Base-by-base conservation (phyloP, 2,329 filamentous ascomycete genomes). In the Beauveria asiatica region DNA sequence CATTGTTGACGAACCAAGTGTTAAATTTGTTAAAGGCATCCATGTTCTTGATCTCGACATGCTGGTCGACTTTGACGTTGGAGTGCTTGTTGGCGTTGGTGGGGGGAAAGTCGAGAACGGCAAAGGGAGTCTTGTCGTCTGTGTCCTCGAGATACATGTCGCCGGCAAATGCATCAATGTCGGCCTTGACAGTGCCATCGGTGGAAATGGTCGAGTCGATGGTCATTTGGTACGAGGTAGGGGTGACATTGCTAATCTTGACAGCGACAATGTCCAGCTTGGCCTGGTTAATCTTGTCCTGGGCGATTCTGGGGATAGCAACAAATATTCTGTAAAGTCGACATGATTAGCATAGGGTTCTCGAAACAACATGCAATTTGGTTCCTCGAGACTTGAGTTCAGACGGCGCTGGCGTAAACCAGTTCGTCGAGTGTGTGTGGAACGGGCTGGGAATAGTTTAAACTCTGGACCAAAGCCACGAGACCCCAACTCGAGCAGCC, bases 171-270 rank as follows among this genome's bases (percentile, higher is more conserved):
- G 73, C 66, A 52, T 76, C 75, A 64, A 84, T 73, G 53, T 75
- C 74, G 65, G 82, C 82, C 66, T 81, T 76, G 57, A 82, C 76
- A 44, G 73, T 75, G 65, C 77, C 79, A 67, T 81, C 76, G 42
- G 80, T 78, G 60, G 66, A 73, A 68, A 85, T 80, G 59, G 79
- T 80, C 62, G 78, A 81, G 74, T 84, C 80, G 72, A 85, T 80
- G 64, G 76, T 67, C 74, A 85, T 78, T 61, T 70, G 72, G 68
- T 82, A 79, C 48, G 72, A 73, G 51, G 76, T 67, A 58, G 73
- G 65, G 62, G 75, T 65, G 9, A 81, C 76, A 61, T 81, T 69
- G 61, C 76, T 75, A 64, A 85, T 74, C 16, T 73, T 67, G 67
- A 85, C 78, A 61, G 75, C 73, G 66, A 99, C 74, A 63, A 86